These are phyloP conservation scores for Geotrichum aggregatum DNA, from an alignment of 1,139 yeast genomes.

Conservation along the genomic window DNA sequence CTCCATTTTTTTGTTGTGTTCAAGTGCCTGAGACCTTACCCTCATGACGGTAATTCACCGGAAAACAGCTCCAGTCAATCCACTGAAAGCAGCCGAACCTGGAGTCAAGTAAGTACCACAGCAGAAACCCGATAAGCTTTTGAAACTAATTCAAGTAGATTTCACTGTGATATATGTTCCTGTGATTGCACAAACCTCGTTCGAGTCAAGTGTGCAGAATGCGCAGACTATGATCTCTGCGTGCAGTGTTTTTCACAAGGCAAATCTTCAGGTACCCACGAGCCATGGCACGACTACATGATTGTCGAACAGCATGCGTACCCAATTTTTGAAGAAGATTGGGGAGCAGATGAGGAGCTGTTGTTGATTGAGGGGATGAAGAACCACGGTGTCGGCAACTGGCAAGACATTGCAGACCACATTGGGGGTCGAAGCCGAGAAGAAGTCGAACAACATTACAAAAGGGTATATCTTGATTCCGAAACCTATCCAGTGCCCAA, in stretches of 20 bases:
- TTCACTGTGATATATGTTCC: constrained; percentile 93
- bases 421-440: constrained; percentile 93
- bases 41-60: background rate
- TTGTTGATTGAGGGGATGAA: constrained; percentile 78
- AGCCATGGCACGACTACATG: constrained; percentile 90
- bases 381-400: constrained; percentile 84
- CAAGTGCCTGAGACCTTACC: background rate
- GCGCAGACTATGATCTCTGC: constrained; percentile 90
- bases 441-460: constrained; percentile 83
- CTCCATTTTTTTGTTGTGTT: background rate
- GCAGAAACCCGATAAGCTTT: no score
- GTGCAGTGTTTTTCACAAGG: constrained; percentile 95
- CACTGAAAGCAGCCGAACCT: constrained; percentile 36
- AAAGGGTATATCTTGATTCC: constrained; percentile 66
- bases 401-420: constrained; percentile 96
- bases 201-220: constrained; percentile 84
- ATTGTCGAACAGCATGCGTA: constrained; percentile 92
- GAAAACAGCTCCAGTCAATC: constrained; percentile 14
- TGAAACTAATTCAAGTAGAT: constrained; percentile 60
- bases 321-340: constrained; percentile 81
- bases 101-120: constrained; percentile 38
- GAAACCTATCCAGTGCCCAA: constrained; percentile 80
- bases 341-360: constrained; percentile 99
- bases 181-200: constrained; percentile 91
- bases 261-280: constrained; percentile 71